Evolutionary conservation across 805 yeast species (phyloP), one percentile per base, ranked within the genome.

Genomic region (Candida morakotiae): DNA sequence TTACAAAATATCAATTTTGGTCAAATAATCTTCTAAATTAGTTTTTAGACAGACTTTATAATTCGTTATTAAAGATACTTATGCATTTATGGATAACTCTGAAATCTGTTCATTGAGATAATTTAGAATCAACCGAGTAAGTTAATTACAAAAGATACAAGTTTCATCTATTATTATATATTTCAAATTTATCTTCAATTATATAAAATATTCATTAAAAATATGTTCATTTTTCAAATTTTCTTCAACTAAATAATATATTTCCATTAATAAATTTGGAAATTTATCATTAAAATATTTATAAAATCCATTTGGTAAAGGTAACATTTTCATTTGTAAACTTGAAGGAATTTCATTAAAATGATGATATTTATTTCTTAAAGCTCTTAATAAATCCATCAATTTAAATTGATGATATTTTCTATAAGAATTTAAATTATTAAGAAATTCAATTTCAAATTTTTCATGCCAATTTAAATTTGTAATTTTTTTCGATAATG

Each of bases 301-400:
- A 58, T 87, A 84, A 55, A 86, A 93, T 0, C 95, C 96, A 34
- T 78, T 77, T 0, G 97, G 96, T 19, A 87, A 61, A 0, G 91
- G 83, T 14, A 87, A 82, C 77, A 93, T 83, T 34, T 75, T 69
- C 11, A 53, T 55, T 36, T 77, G 79, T 40, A 93, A 68, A 10
- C 67, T 74, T 8, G 62, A 70, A 1, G 96, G 96, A 53, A 89
- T 63, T 56, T 93, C 98, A 61, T 87, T 87, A 58, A 75, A 91
- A 58, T 93, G 99, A 58, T 93, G 98, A 52, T 87, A 83, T 58
- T 93, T 93, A 64, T 93, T 93, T 50, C 99, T 72, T 48, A 93
- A 60, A 0, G 96, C 96, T 41, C 99, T 69, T 41, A 93, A 61
- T 35, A 93, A 62, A 56, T 93, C 98, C 80, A 88, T 78, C 31